Percentiles rank a stretch among this genome's conserved stretches.
Evolutionary conservation across 306 rosid genomes (phyloP).

Genomic region (Cyamopsis tetragonoloba): DNA sequence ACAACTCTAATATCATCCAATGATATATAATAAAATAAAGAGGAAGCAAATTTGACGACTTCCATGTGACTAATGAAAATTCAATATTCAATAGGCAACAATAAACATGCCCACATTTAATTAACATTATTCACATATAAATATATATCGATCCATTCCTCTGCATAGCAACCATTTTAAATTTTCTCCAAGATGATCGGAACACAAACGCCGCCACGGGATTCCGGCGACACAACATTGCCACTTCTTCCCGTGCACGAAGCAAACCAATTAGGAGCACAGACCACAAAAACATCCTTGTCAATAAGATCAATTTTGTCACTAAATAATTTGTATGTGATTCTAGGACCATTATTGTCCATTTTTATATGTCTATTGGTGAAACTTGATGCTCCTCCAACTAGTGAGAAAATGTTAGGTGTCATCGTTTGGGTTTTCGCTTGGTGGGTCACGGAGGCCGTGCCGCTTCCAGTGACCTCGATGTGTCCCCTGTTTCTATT

Average conservation of each 20-base stretch:
- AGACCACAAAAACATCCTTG: neutral
- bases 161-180: neutral
- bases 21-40: too few species aligned
- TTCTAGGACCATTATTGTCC: slow-evolving; percentile 64
- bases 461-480: slow-evolving; percentile 86
- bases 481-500: slow-evolving; percentile 77
- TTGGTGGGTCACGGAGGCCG: slow-evolving; percentile 91
- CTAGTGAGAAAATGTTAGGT: slow-evolving; percentile 62
- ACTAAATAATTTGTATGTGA: slow-evolving; percentile 34
- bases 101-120: neutral
- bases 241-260: slow-evolving; percentile 62
- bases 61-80: too few species aligned
- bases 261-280: slow-evolving; percentile 21
- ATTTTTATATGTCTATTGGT: slow-evolving; percentile 40
- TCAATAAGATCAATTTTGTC: slow-evolving; percentile 29
- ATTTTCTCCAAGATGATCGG: slow-evolving; percentile 33
- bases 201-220: neutral
- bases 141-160: neutral
- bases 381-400: slow-evolving; percentile 41
- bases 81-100: too few species aligned
- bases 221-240: slow-evolving; percentile 41
- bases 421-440: slow-evolving; percentile 75
- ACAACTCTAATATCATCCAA: too few species aligned
- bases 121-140: neutral
- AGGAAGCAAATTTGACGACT: too few species aligned